Conservation (phyloP, 306 rosid species). For the Canavalia ensiformis region DNA sequence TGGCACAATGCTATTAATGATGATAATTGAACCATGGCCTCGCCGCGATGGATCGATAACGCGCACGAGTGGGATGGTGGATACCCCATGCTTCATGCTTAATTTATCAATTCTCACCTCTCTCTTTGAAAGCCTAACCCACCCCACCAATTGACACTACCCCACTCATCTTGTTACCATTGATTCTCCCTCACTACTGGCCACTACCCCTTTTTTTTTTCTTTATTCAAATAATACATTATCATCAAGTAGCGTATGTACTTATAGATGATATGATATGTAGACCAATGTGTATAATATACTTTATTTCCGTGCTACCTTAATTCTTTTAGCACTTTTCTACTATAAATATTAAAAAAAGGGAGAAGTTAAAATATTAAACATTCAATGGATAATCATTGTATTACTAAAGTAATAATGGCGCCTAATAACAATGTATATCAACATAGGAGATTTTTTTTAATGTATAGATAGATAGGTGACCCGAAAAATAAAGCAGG, state of each 20-base stretch:
- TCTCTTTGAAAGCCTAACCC: slow-evolving; percentile 26
- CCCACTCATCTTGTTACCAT: neutral
- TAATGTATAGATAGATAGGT: slow-evolving; percentile 11
- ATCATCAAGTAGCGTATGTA: neutral
- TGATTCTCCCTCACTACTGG: neutral
- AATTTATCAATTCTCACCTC: slow-evolving; percentile 42
- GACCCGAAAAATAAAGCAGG: neutral
- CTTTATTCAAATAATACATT: neutral
- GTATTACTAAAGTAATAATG: slow-evolving; percentile 9
- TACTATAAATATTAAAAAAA: neutral
- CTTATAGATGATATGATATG: neutral
- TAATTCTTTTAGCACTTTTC: neutral
- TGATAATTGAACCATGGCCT: slow-evolving; percentile 52
- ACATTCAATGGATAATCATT: slow-evolving; percentile 43
- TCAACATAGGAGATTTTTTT: neutral
- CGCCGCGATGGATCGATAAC: slow-evolving; percentile 61
- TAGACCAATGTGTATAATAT: neutral
- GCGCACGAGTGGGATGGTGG: slow-evolving; percentile 72
- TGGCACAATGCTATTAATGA: slow-evolving; percentile 59
- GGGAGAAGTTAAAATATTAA: slow-evolving; percentile 1
- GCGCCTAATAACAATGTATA: neutral
- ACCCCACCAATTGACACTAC: slow-evolving; percentile 43
- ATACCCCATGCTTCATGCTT: too few species aligned
- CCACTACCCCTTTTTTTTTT: neutral
- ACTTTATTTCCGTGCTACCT: neutral